Conservation (phyloP, 192 early-diverging fungal genomes). For the Backusella psychrophila region DNA sequence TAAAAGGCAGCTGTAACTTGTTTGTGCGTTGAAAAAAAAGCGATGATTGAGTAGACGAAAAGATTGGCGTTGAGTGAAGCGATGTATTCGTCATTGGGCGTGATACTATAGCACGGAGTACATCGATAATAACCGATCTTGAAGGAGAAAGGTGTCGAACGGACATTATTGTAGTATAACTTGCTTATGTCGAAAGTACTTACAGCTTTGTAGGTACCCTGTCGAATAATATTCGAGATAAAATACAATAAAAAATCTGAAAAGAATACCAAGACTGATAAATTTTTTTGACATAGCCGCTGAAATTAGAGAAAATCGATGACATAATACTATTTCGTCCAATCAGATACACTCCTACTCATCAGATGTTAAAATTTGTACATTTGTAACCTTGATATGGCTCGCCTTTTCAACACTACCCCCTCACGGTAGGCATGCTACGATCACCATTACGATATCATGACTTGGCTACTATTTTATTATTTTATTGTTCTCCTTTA, state of each 20-base stretch:
- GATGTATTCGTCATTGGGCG: background rate
- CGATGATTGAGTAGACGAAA: background rate
- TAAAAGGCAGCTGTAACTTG: background rate
- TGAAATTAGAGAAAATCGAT: background rate
- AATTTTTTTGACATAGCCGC: background rate
- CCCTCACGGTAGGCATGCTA: background rate
- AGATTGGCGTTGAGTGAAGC: background rate
- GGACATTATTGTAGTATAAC: background rate
- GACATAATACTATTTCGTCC: background rate
- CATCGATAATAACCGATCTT: constrained; percentile 17
- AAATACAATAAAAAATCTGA: background rate
- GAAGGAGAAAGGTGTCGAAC: constrained; percentile 4
- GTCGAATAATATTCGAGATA: background rate
- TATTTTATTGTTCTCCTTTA: background rate
- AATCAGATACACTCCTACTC: background rate
- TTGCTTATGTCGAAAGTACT: background rate
- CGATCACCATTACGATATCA: background rate
- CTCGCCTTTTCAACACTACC: background rate
- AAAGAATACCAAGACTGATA: background rate
- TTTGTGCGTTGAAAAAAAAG: background rate
- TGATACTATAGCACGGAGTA: constrained; percentile 25
- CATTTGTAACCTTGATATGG: background rate
- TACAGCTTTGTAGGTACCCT: background rate
- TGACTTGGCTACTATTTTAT: too few relatives aligned
- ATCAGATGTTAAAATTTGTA: background rate